Percentiles rank a stretch among this genome's conserved stretches.
Conservation (phyloP, 2,329 filamentous ascomycete genomes). For the Immersiporthe knoxdaviesiana region DNA sequence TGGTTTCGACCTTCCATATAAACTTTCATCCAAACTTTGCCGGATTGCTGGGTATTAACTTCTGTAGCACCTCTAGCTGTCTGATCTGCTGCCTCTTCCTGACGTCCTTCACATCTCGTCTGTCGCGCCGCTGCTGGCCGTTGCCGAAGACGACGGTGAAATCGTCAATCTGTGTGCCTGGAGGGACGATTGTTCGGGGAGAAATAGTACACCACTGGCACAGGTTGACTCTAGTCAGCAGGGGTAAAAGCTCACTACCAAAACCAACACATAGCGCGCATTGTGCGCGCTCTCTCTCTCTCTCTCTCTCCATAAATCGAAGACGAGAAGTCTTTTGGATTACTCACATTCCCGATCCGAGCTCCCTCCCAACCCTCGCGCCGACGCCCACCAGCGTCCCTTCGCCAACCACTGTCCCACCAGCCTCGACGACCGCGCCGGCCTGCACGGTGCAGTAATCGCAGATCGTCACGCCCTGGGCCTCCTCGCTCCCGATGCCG, state of each 20-base stretch:
- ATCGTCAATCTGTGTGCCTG: slow-evolving; percentile 64
- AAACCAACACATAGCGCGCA: neutral
- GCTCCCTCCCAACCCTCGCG: slow-evolving; percentile 61
- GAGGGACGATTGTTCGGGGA: slow-evolving; percentile 61
- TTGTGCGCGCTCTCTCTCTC: no score
- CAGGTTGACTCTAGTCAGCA: slow-evolving; percentile 31
- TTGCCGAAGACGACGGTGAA: slow-evolving; percentile 72
- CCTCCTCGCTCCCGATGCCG: slow-evolving; percentile 29
- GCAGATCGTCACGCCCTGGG: slow-evolving; percentile 53
- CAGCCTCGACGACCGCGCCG: slow-evolving; percentile 62
- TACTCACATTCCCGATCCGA: slow-evolving; percentile 62
- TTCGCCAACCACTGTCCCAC: slow-evolving; percentile 64
- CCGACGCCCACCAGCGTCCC: slow-evolving; percentile 64
- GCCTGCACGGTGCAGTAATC: slow-evolving; percentile 67
- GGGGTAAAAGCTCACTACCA: slow-evolving; percentile 31
- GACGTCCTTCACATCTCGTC: slow-evolving; percentile 62
- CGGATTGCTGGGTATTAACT: slow-evolving; percentile 68
- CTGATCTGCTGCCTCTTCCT: slow-evolving; percentile 66
- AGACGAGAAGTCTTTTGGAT: neutral
- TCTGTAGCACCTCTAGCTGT: slow-evolving; percentile 69
- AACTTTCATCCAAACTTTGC: slow-evolving; percentile 49
- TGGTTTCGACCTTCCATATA: neutral
- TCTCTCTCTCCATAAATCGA: slow-evolving; percentile 15
- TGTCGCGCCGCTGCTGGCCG: slow-evolving; percentile 61
- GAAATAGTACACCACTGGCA: slow-evolving; percentile 65